phyloP scores from a whole-genome alignment of 2,329 filamentous ascomycete genomes.

The Colletotrichum sp. region DNA sequence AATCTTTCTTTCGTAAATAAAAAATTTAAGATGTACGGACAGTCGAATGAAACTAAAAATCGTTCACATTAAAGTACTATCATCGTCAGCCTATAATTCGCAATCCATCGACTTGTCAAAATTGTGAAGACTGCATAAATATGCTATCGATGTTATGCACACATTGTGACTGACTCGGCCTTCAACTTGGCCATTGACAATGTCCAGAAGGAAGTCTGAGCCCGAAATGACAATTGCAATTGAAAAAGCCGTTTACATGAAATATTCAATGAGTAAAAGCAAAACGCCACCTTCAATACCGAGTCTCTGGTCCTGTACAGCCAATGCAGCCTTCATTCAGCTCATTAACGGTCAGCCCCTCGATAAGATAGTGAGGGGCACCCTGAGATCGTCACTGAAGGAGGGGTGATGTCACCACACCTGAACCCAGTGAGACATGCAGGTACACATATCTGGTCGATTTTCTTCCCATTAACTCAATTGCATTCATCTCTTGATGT shows the following conservation, averaged over 20 bases:
- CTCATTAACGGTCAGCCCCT: neutral
- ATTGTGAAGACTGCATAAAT: neutral
- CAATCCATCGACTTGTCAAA: neutral
- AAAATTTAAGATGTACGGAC: neutral
- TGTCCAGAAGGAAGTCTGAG: neutral
- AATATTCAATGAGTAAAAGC: neutral
- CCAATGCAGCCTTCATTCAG: neutral
- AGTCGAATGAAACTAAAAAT: neutral
- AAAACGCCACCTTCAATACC: neutral
- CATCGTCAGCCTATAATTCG: neutral
- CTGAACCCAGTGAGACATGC: neutral
- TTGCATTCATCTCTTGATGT: neutral
- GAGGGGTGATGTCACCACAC: constrained; percentile 1
- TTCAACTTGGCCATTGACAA: neutral
- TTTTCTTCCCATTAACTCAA: neutral
- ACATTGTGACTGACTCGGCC: neutral
- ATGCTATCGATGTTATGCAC: neutral
- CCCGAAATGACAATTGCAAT: neutral
- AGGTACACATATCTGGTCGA: neutral
- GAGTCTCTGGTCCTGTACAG: neutral
- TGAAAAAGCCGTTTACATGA: neutral
- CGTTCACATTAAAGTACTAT: neutral
- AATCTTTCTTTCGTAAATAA: neutral
- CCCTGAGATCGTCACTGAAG: neutral
- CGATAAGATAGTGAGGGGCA: neutral